Evolutionary conservation across 345 rosid species (phyloP), one percentile per base, ranked within the genome.

Genomic region (Moricandia moricandioides): DNA sequence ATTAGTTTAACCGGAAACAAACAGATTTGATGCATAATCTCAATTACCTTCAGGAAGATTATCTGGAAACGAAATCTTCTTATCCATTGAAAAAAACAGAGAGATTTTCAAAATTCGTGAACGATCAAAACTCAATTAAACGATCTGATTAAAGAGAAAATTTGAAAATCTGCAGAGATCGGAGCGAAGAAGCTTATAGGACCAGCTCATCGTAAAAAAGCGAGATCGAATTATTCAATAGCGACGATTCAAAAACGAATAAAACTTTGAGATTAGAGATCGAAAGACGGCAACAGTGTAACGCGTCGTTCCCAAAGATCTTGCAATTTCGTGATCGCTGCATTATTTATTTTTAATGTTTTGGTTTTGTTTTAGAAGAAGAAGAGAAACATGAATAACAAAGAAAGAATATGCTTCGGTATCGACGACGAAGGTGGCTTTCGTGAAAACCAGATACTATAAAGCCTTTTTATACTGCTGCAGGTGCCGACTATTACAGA

Each of bases 161-260:
- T 86, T 86, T 67, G 82, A 84, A 70, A 89, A 86, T 88, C 87
- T 86, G 87, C 84, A 85, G 66, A 65, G 85, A 83, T 77, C 77
- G 72, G 83, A 84, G 77, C 87, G 85, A 87, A 76, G 86, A 31
- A 81, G 85, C 81, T 86, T 76, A 81, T 77, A 72, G 45, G 75
- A 82, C 65, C 81, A 83, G 83, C 81, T 85, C 85, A 86, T 89
- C 77, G 35, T 29, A 0, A 29, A 65, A 71, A 64, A 67, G 70
- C 11, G 45, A 35, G 59, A 71, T 71, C 33, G 57, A 49, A 58
- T 71, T 78, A 72, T 60, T 78, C 51, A 72, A 72, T 13, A 69
- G 49, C 68, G 34, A 78, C 14, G 77, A 78, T 78, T 78, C 81
- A 40, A 72, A 72, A 72, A 78, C 77, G 51, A 78, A 78, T 39